phyloP scores from a whole-genome alignment of 2,329 filamentous ascomycete species.

The Cladophialophora psammophila region DNA sequence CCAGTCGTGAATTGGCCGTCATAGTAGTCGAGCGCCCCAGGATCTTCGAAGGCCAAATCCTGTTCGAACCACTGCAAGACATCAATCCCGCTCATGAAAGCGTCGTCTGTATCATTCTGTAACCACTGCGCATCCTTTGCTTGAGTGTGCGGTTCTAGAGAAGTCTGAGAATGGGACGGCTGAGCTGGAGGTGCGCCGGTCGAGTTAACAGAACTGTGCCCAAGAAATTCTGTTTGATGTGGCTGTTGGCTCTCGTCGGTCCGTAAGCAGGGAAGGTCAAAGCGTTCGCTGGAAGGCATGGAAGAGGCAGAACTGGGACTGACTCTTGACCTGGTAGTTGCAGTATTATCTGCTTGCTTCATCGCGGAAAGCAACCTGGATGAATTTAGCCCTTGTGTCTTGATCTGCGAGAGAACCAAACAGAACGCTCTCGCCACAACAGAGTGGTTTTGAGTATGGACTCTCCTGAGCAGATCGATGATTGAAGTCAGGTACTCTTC shows the following conservation, averaged over 20 bases:
- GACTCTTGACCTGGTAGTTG: neutral
- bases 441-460: conserved; percentile 28
- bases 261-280: conserved; percentile 2
- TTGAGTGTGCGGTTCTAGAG: neutral
- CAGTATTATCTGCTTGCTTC: neutral
- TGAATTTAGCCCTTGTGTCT: conserved; percentile 24
- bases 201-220: neutral
- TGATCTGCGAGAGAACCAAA: conserved; percentile 31
- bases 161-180: neutral
- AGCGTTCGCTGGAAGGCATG: neutral
- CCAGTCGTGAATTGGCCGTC: neutral
- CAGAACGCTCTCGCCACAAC: conserved; percentile 30
- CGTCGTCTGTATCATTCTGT: conserved; percentile 19
- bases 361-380: conserved; percentile 13
- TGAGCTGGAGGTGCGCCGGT: neutral
- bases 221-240: neutral
- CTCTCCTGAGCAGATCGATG: conserved; percentile 69
- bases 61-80: conserved; percentile 33
- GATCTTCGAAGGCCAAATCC: conserved; percentile 29
- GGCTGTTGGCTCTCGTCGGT: neutral
- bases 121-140: conserved; percentile 5
- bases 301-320: neutral
- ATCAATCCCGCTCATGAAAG: conserved; percentile 29
- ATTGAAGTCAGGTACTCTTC: conserved; percentile 72
- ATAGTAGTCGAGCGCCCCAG: conserved; percentile 18